Evolutionary conservation across 345 rosid genomes (phyloP).

Genomic region (Euphorbia peplus): DNA sequence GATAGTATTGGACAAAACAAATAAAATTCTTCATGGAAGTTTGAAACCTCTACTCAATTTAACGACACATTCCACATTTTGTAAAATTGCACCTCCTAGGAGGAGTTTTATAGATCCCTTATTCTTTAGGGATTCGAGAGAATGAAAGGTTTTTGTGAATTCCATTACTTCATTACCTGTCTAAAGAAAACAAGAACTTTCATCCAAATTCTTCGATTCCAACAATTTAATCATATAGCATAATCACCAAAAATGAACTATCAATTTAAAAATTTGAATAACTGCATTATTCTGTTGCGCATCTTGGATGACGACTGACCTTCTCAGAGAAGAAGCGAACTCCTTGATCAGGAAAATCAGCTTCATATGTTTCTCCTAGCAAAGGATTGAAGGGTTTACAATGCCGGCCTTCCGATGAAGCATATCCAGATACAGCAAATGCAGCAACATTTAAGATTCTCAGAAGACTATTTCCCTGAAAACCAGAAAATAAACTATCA

Average conservation of each 20-base stretch:
- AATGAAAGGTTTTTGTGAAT: not conserved
- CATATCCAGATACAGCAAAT: conserved; percentile 95
- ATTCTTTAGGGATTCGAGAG: not conserved
- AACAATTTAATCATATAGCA: not conserved
- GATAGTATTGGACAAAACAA: not conserved
- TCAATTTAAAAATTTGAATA: not conserved
- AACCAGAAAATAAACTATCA: conserved; percentile 6
- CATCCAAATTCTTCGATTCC: not conserved
- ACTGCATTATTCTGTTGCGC: not conserved
- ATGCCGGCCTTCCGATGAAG: conserved; percentile 88
- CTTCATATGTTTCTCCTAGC: conserved; percentile 96
- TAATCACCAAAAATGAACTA: not conserved
- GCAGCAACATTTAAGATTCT: conserved; percentile 90
- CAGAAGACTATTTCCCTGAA: conserved; percentile 69
- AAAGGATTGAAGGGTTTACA: conserved; percentile 99
- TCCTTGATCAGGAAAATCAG: conserved; percentile 87
- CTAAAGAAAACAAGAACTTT: not conserved
- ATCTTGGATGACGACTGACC: conserved; percentile 41
- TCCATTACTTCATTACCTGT: not conserved
- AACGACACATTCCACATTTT: too few species aligned
- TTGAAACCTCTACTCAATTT: not conserved
- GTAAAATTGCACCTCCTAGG: not conserved
- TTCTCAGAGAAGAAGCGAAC: conserved; percentile 94
- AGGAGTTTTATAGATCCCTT: not conserved
- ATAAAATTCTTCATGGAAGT: too few species aligned